Conservation (phyloP, 768 basidiomycete genomes). For the Boletus coccyginus region DNA sequence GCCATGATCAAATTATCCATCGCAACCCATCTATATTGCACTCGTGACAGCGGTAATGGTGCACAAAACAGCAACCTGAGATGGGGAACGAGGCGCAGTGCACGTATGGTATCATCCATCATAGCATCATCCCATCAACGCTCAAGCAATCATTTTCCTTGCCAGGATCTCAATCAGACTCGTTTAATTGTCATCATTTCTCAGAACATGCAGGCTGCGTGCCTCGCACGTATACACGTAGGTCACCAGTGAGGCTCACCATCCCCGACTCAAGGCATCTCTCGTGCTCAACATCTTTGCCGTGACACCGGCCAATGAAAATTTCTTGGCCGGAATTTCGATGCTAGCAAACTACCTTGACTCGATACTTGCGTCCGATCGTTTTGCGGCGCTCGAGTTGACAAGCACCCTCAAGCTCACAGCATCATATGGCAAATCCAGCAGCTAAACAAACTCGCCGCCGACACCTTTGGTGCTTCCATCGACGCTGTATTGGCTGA, state of each 20-base stretch:
- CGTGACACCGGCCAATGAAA: slow-evolving; percentile 37
- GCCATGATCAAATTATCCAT: too few species aligned
- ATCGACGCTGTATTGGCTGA: slow-evolving; percentile 42
- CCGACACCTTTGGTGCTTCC: slow-evolving; percentile 43
- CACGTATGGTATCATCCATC: too few species aligned
- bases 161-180: slow-evolving; percentile 7
- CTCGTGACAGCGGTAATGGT: too few species aligned
- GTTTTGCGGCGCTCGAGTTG: slow-evolving; percentile 9
- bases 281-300: slow-evolving; percentile 41
- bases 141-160: slow-evolving; percentile 49
- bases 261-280: slow-evolving; percentile 28
- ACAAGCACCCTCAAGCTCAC: too few species aligned
- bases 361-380: too few species aligned
- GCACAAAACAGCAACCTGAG: too few species aligned
- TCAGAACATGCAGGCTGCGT: slow-evolving; percentile 56
- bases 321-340: slow-evolving; percentile 41
- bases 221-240: slow-evolving; percentile 56
- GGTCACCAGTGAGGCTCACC: slow-evolving; percentile 41
- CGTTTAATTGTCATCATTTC: slow-evolving; percentile 35
- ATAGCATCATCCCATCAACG: slow-evolving; percentile 52
- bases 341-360: too few species aligned
- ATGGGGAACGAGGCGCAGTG: too few species aligned
- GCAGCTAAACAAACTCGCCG: slow-evolving; percentile 50
- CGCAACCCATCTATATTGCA: too few species aligned
- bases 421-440: too few species aligned